These are phyloP conservation scores for Ustilago vetiveriae DNA, from an alignment of 1,284 basidiomycete species.

Conservation along the genomic window DNA sequence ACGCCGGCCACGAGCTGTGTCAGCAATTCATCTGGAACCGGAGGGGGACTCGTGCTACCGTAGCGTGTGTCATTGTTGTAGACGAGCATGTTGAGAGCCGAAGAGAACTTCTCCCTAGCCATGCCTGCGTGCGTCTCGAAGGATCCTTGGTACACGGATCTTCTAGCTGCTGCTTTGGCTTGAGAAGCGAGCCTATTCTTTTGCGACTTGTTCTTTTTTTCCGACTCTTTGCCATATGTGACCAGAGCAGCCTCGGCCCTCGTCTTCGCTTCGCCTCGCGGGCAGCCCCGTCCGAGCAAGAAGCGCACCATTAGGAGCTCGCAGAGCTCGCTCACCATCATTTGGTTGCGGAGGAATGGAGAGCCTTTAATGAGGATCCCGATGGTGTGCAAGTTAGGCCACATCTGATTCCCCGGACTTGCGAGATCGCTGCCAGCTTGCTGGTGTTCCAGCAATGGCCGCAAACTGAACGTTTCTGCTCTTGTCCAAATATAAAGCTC, in stretches of 20 bases:
- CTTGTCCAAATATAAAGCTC: slow-evolving; percentile 11
- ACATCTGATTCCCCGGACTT: neutral
- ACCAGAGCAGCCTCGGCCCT: slow-evolving; percentile 4
- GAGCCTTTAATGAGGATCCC: neutral
- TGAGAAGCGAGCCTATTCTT: too few species aligned
- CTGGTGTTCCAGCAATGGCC: neutral
- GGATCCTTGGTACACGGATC: too few species aligned
- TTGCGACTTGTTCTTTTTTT: slow-evolving; percentile 1
- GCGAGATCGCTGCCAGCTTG: neutral
- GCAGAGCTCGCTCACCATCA: slow-evolving; percentile 6
- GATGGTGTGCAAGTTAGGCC: slow-evolving; percentile 6
- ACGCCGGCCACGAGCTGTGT: too few species aligned
- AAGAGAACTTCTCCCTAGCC: neutral
- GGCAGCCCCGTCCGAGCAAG: slow-evolving; percentile 8
- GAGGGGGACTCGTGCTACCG: too few species aligned
- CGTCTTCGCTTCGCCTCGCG: slow-evolving; percentile 1
- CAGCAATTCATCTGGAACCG: too few species aligned
- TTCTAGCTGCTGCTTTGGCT: too few species aligned
- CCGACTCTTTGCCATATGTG: neutral
- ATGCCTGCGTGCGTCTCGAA: neutral
- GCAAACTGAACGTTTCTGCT: neutral
- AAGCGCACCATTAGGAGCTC: slow-evolving; percentile 12
- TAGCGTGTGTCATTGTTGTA: too few species aligned
- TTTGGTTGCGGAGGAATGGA: neutral
- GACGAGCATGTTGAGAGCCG: too few species aligned